Conservation (phyloP, 805 yeast species). For the Metschnikowia vanudenii region DNA sequence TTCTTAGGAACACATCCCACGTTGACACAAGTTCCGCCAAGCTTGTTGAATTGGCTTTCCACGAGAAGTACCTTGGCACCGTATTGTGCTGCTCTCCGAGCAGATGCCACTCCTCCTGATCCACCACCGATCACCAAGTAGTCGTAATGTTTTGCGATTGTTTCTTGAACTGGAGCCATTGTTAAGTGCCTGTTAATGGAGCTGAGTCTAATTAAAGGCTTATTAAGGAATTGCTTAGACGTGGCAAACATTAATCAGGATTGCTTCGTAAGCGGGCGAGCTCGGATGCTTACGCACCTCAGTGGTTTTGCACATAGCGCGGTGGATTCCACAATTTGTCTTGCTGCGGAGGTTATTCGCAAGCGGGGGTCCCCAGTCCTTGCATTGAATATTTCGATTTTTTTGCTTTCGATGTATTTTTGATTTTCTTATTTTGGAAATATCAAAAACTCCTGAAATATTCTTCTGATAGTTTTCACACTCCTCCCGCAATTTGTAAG, state of each 20-base stretch:
- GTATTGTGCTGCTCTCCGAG: conserved; percentile 91
- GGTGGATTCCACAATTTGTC: not conserved
- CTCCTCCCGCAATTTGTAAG: too few relatives aligned
- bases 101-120: conserved; percentile 98
- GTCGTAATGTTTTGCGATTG: conserved; percentile 60
- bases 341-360: not conserved
- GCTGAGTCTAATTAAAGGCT: conserved; percentile 16
- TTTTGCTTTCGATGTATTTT: too few relatives aligned
- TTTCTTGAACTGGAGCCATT: conserved; percentile 55
- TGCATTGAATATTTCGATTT: too few relatives aligned
- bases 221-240: conserved; percentile 10
- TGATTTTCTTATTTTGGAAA: too few relatives aligned
- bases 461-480: too few relatives aligned
- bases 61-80: conserved; percentile 86
- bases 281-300: not conserved
- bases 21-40: conserved; percentile 99
- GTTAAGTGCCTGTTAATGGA: conserved; percentile 32
- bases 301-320: conserved; percentile 1
- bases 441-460: too few relatives aligned
- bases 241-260: conserved; percentile 9
- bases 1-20: conserved; percentile 99
- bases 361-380: too few relatives aligned
- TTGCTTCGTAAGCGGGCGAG: conserved; percentile 1
- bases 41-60: conserved; percentile 62
- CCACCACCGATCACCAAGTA: conserved; percentile 98